Conservation (phyloP, 2,329 filamentous ascomycete genomes). For the Aplosporella prunicola region DNA sequence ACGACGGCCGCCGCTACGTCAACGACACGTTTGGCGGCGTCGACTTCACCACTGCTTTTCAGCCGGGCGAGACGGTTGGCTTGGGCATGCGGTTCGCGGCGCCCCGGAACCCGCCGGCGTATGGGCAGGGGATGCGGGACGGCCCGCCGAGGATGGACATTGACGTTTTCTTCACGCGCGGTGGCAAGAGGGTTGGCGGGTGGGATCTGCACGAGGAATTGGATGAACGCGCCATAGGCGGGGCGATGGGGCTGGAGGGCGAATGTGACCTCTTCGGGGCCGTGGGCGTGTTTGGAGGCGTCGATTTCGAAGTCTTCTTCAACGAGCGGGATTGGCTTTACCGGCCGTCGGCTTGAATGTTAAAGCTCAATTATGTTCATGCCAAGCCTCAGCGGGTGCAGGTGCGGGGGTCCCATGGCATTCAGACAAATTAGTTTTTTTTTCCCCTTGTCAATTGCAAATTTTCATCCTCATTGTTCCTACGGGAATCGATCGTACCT, state of each 20-base stretch:
- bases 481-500: too few species aligned
- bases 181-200: constrained; percentile 49
- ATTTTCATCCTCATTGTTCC: too few species aligned
- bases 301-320: constrained; percentile 59
- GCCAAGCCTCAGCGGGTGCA: too few species aligned
- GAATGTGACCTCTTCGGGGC: constrained; percentile 61
- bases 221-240: constrained; percentile 53
- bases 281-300: constrained; percentile 60
- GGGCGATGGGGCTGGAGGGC: constrained; percentile 58
- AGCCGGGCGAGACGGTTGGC: constrained; percentile 57
- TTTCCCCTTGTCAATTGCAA: too few species aligned
- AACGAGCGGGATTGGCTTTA: constrained; percentile 50
- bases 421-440: too few species aligned
- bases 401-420: too few species aligned
- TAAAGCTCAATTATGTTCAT: too few species aligned
- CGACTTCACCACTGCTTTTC: constrained; percentile 56
- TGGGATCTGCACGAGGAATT: constrained; percentile 72
- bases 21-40: constrained; percentile 67
- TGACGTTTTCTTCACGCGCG: constrained; percentile 60
- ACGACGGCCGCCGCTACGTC: constrained; percentile 67
- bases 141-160: constrained; percentile 33
- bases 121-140: constrained; percentile 17
- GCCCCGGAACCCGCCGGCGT: constrained; percentile 26
- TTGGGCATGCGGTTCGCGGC: constrained; percentile 57
- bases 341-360: too few species aligned